These are phyloP conservation scores for Cymbopogon flexuosus DNA, from an alignment of 202 grass and related monocot species.

Conservation along the genomic window DNA sequence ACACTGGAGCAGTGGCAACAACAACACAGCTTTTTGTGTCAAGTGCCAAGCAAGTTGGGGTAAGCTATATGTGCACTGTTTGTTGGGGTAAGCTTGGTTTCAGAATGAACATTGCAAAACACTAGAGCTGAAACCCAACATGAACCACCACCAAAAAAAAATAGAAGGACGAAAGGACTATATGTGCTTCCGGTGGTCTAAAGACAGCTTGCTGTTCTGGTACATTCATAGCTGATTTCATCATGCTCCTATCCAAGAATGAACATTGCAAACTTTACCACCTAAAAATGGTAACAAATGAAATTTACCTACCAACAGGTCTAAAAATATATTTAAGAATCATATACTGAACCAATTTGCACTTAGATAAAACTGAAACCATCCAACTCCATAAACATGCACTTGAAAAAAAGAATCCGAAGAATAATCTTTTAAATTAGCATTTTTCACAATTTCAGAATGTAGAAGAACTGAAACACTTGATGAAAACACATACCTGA, in stretches of 20 bases:
- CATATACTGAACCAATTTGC: slow-evolving; percentile 1
- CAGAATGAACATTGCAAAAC: too few species aligned
- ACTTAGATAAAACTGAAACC: not conserved
- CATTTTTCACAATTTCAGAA: slow-evolving; percentile 15
- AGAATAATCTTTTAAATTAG: not conserved
- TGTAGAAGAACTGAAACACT: slow-evolving; percentile 15
- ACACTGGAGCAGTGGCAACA: too few species aligned
- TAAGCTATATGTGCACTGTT: too few species aligned
- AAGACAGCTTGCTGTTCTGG: not conserved
- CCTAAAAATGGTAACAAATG: slow-evolving; percentile 9
- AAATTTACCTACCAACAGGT: slow-evolving; percentile 5
- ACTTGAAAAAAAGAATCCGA: slow-evolving; percentile 7
- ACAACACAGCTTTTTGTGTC: too few species aligned
- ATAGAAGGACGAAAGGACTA: not conserved
- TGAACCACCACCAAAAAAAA: not conserved
- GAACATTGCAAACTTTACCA: slow-evolving; percentile 7
- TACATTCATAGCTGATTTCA: not conserved
- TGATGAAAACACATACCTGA: slow-evolving; percentile 31
- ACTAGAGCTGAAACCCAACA: not conserved
- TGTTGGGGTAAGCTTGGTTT: too few species aligned
- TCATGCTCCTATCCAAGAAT: not conserved
- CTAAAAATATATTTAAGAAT: slow-evolving; percentile 7
- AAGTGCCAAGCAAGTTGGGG: too few species aligned
- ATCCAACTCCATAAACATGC: not conserved
- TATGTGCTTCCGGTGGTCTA: not conserved